These are phyloP conservation scores for Colletotrichum gigasporum DNA, from an alignment of 2,329 filamentous ascomycete genomes.

Conservation along the genomic window DNA sequence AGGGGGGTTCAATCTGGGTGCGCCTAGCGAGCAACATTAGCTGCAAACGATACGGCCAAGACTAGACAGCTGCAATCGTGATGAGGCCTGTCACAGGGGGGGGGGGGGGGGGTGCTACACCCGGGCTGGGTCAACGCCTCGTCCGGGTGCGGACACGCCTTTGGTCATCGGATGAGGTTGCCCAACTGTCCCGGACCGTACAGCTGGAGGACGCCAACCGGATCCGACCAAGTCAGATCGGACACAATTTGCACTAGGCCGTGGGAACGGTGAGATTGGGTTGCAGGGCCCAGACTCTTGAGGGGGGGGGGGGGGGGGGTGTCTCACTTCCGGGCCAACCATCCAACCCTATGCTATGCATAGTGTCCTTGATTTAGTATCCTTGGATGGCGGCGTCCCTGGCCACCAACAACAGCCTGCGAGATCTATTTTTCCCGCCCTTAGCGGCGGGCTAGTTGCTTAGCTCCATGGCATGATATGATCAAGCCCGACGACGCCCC, in stretches of 20 bases:
- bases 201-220: background rate
- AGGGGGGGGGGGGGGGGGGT: background rate
- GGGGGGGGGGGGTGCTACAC: background rate
- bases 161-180: background rate
- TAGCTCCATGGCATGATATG: background rate
- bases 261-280: conserved; percentile 4
- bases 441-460: background rate
- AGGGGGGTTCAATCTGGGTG: background rate
- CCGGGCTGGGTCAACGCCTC: conserved; percentile 5
- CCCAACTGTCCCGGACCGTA: conserved; percentile 7
- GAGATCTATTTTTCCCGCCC: conserved; percentile 13
- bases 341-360: no score
- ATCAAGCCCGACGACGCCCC: no score
- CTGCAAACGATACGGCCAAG: conserved; percentile 8
- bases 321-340: conserved; percentile 11
- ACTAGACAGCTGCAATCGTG: background rate
- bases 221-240: conserved; percentile 10
- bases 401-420: background rate
- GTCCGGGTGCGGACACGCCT: conserved; percentile 13
- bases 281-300: background rate
- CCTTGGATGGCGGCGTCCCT: no score
- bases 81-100: background rate
- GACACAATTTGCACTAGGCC: background rate
- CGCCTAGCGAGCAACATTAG: background rate
- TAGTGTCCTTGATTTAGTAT: no score